These are phyloP conservation scores for Erysiphe neolycopersici DNA, from an alignment of 2,329 filamentous ascomycete species.

Conservation along the genomic window DNA sequence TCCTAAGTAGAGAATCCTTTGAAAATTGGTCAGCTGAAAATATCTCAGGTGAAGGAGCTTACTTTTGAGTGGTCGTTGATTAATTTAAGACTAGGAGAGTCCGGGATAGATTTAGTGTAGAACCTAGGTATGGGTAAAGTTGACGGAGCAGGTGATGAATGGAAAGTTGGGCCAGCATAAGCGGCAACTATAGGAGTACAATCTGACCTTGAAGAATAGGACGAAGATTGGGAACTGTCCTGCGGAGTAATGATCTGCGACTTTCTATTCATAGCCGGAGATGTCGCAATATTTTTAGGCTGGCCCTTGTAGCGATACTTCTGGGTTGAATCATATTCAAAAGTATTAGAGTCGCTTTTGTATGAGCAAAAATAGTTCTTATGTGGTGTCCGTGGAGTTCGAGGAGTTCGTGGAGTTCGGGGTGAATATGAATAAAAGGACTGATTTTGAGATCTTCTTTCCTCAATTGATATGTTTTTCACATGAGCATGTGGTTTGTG, in stretches of 20 bases:
- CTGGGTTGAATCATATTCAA: conserved; percentile 11
- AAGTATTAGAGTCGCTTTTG: conserved; percentile 4
- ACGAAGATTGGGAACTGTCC: conserved; percentile 7
- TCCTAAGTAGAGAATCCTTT: no score
- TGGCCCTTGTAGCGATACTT: conserved; percentile 12
- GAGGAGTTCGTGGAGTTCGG: conserved; percentile 12
- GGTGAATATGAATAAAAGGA: conserved; percentile 9
- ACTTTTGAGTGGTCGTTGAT: not conserved
- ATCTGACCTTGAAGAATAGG: conserved; percentile 16
- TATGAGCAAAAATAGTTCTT: conserved; percentile 5
- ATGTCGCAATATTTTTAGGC: conserved; percentile 11
- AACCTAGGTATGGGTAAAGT: conserved; percentile 80
- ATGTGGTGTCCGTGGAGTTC: conserved; percentile 13
- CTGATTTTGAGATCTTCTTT: not conserved
- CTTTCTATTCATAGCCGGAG: conserved; percentile 8
- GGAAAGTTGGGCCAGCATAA: conserved; percentile 85
- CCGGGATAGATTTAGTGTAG: conserved; percentile 46
- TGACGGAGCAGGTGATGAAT: conserved; percentile 77
- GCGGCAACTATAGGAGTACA: conserved; percentile 16
- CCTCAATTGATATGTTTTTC: not conserved
- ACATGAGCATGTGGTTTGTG: not conserved
- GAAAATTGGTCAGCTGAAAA: no score
- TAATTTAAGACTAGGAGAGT: conserved; percentile 22
- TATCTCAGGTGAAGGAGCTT: not conserved
- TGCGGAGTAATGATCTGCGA: conserved; percentile 9